Evolutionary conservation across 148 eudicot genomes (phyloP).

Genomic region (Camellia granthamiana): DNA sequence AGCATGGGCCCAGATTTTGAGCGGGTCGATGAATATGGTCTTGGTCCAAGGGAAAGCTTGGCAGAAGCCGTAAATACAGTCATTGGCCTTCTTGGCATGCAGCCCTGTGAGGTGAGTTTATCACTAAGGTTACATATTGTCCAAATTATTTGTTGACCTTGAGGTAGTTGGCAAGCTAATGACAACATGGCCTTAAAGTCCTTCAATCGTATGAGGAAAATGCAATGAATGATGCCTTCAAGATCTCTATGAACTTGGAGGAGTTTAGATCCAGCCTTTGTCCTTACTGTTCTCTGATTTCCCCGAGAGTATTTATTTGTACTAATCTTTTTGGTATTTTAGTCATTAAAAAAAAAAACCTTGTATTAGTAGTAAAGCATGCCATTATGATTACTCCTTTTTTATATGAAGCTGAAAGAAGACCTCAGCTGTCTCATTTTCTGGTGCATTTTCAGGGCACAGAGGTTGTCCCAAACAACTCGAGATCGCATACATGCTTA

Average conservation of each 20-base stretch:
- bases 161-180: neutral
- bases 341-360: no score
- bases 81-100: conserved; percentile 89
- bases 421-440: neutral
- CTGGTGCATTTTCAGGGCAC: conserved; percentile 59
- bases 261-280: neutral
- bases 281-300: neutral
- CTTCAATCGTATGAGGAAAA: neutral
- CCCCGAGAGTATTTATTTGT: no score
- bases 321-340: no score
- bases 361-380: no score
- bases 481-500: conserved; percentile 91
- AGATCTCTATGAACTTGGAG: neutral
- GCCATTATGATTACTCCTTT: no score
- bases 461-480: conserved; percentile 71
- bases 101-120: conserved; percentile 91
- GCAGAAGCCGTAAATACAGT: conserved; percentile 90
- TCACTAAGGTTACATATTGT: neutral
- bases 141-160: no score
- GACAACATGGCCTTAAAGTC: neutral
- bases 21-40: conserved; percentile 91
- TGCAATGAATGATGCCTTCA: neutral
- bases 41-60: conserved; percentile 87
- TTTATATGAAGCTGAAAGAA: neutral
- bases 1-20: conserved; percentile 76